Evolutionary conservation across 2,329 filamentous ascomycete genomes (phyloP), one percentile per base, ranked within the genome.

Genomic region (Arthrocladium fulminans): DNA sequence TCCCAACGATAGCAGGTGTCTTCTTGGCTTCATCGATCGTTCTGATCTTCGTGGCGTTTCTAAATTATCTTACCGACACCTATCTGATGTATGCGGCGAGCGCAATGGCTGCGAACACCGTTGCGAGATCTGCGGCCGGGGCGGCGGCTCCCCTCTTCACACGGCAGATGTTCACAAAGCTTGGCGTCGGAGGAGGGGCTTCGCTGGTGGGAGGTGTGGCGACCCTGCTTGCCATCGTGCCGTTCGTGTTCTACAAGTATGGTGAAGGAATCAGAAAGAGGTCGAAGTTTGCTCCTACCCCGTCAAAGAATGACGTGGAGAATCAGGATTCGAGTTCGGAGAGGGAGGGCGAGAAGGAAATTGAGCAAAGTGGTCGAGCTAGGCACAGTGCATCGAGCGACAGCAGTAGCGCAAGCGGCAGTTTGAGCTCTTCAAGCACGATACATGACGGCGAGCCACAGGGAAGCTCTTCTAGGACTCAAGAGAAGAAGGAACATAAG

Each of bases 111-210:
- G 72, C 70, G 3, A 73, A 71, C 55, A 67, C 70, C 1, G 65
- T 75, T 2, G 54, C 73, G 20, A 64, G 72, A 23, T 72, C 70
- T 0, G 50, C 72, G 7, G 70, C 70, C 23, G 72, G 70, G 42
- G 68, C 71, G 2, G 67, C 65, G 2, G 73, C 74, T 50, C 72
- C 72, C 3, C 60, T 74, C 3, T 73, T 73, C 60, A 73, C 70
- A 7, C 64, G 58, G 2, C 61, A 68, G 15, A 67, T 74, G 65
- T 74, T 73, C 48, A 20, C 62, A 1, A 58, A 62, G 13, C 59
- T 74, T 12, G 70, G 71, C 2, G 68, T 73, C 13, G 68, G 72
- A 49, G 73, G 71, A 67, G 72, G 69, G 8, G 67, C 66, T 4
- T 67, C 62, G 20, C 56, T 74, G 17, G 68, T 70, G 1, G 72